These are phyloP conservation scores for Trichophyton benhamiae DNA, from an alignment of 2,329 filamentous ascomycete species.

Conservation along the genomic window DNA sequence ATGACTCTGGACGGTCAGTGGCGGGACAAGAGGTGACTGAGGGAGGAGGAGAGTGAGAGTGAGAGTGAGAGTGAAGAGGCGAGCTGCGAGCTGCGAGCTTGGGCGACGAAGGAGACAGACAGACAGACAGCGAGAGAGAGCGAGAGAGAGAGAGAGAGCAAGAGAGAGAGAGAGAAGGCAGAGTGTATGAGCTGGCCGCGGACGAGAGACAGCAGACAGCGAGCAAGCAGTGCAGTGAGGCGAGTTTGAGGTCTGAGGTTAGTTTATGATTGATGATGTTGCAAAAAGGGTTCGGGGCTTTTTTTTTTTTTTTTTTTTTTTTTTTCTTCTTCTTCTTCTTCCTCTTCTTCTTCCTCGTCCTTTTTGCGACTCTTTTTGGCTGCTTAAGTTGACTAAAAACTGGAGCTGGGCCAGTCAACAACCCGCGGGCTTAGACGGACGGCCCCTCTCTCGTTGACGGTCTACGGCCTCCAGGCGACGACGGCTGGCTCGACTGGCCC, in stretches of 20 bases:
- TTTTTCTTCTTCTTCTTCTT: not conserved
- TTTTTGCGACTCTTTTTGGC: not conserved
- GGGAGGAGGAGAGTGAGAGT: not conserved
- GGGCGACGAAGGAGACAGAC: not conserved
- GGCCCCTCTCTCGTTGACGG: not conserved
- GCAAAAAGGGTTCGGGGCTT: not conserved
- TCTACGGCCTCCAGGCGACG: too few species aligned
- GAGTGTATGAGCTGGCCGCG: not conserved
- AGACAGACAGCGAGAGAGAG: not conserved
- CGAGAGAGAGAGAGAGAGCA: too few species aligned
- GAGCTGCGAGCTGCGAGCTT: not conserved
- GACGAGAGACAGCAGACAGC: not conserved
- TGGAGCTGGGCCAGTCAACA: conserved; percentile 1
- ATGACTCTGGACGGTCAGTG: not conserved
- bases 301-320: not conserved
- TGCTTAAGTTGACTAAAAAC: not conserved
- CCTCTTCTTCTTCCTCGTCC: too few species aligned
- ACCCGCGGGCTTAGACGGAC: not conserved
- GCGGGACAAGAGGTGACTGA: not conserved
- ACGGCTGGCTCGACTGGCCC: too few species aligned
- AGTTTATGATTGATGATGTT: not conserved
- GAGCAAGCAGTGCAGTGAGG: not conserved
- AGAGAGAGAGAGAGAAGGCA: not conserved
- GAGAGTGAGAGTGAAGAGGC: not conserved
- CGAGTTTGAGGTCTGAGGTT: not conserved